These are phyloP conservation scores for Auricularia sp. DNA, from an alignment of 768 basidiomycete genomes.

Conservation along the genomic window DNA sequence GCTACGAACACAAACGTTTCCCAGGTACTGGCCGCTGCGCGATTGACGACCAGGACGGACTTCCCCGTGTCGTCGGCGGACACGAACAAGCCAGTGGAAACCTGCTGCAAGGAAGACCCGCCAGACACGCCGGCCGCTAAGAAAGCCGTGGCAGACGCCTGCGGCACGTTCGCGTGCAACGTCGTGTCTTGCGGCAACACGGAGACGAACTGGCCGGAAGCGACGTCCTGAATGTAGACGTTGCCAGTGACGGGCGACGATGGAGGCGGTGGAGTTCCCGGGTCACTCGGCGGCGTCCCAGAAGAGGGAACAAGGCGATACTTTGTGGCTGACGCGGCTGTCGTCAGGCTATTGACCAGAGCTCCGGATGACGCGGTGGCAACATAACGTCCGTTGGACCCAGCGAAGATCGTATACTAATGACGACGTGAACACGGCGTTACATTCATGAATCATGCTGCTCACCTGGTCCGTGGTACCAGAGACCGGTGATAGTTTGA, in stretches of 20 bases:
- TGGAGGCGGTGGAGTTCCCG: not conserved
- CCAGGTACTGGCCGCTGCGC: constrained; percentile 20
- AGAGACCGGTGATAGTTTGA: constrained; percentile 19
- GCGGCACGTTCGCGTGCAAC: not conserved
- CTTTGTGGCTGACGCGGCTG: not conserved
- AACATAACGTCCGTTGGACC: constrained; percentile 22
- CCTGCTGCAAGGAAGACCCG: not conserved
- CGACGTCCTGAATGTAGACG: constrained; percentile 1
- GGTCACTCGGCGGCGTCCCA: not conserved
- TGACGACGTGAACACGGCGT: not conserved
- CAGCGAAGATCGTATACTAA: constrained; percentile 23
- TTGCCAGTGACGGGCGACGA: not conserved
- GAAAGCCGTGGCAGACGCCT: not conserved
- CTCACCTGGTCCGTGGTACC: constrained; percentile 11
- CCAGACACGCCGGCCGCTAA: not conserved
- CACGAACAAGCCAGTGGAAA: constrained; percentile 19
- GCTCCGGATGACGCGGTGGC: constrained; percentile 17
- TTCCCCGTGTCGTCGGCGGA: constrained; percentile 25
- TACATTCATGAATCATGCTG: not conserved
- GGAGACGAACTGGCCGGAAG: not conserved
- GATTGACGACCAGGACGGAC: constrained; percentile 20
- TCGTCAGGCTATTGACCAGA: constrained; percentile 11
- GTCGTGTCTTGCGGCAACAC: not conserved
- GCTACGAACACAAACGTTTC: constrained; percentile 23
- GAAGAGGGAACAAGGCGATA: not conserved